These are phyloP conservation scores for Blyttiomyces sp. DNA, from an alignment of 371 early-diverging fungal genomes.

Conservation along the genomic window DNA sequence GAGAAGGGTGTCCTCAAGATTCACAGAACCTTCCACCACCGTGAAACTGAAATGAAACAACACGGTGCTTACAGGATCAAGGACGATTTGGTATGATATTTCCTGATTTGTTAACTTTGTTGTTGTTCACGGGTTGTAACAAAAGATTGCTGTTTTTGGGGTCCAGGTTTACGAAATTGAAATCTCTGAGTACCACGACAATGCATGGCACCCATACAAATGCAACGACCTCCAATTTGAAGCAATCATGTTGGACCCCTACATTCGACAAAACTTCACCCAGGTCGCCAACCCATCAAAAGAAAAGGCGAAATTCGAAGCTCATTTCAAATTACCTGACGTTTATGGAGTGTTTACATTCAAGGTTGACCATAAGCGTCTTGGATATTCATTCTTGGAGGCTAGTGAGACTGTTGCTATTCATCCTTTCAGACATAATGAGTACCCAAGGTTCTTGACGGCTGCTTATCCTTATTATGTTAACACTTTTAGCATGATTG, in stretches of 20 bases:
- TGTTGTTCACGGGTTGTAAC: background rate
- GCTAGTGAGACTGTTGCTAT: constrained; percentile 78
- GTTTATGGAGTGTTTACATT: constrained; percentile 95
- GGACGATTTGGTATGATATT: constrained; percentile 75
- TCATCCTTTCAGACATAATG: constrained; percentile 89
- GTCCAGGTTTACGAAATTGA: constrained; percentile 78
- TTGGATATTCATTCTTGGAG: constrained; percentile 70
- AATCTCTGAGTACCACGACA: constrained; percentile 70
- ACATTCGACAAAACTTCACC: constrained; percentile 78
- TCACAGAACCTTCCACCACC: constrained; percentile 62
- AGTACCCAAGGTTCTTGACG: constrained; percentile 87
- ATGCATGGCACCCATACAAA: constrained; percentile 76
- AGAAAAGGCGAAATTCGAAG: constrained; percentile 44
- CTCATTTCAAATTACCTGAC: constrained; percentile 79
- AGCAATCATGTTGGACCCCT: constrained; percentile 94
- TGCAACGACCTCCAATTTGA: constrained; percentile 73
- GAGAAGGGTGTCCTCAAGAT: constrained; percentile 85
- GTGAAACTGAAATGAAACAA: constrained; percentile 58
- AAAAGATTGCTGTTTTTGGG: no score
- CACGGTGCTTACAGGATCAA: constrained; percentile 81
- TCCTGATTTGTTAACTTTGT: background rate
- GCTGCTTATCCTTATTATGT: constrained; percentile 93
- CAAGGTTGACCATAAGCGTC: constrained; percentile 80
- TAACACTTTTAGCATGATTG: constrained; percentile 75
- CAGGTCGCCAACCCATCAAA: constrained; percentile 27